These are phyloP conservation scores for Cercis canadensis DNA, from an alignment of 306 rosid genomes.

Conservation along the genomic window DNA sequence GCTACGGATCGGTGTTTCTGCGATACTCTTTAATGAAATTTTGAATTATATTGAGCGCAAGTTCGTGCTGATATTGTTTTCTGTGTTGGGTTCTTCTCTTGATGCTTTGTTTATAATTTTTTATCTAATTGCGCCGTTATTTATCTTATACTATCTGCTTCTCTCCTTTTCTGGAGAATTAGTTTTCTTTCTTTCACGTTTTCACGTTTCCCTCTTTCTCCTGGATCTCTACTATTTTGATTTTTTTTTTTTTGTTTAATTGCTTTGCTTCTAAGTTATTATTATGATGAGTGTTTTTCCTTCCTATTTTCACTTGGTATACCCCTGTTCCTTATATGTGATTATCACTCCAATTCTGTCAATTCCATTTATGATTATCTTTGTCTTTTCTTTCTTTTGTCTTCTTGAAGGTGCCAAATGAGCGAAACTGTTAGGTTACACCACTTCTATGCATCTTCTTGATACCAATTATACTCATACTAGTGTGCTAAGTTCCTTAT, in stretches of 20 bases:
- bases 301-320: slow-evolving; percentile 37
- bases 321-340: slow-evolving; percentile 32
- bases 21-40: background rate
- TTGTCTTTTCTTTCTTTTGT: slow-evolving; percentile 12
- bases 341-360: slow-evolving; percentile 34
- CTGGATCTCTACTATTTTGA: background rate
- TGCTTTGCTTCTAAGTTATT: slow-evolving; percentile 38
- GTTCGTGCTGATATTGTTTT: slow-evolving; percentile 22
- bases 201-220: background rate
- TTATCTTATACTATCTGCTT: background rate
- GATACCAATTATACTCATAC: slow-evolving; percentile 11
- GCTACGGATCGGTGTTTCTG: slow-evolving; percentile 2
- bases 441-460: slow-evolving; percentile 20
- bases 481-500: background rate
- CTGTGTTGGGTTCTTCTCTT: background rate
- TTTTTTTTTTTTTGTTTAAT: background rate
- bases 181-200: background rate
- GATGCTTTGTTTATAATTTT: slow-evolving; percentile 10
- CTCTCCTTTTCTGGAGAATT: background rate
- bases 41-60: background rate
- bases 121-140: background rate
- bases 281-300: slow-evolving; percentile 16
- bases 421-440: slow-evolving; percentile 14
- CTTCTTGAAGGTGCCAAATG: background rate
- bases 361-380: slow-evolving; percentile 13